A percentile compares a stretch with the other conserved stretches of the same genome.
phyloP scores from a whole-genome alignment of 2,329 filamentous ascomycete genomes.

The Ophiostoma fasciatum region DNA sequence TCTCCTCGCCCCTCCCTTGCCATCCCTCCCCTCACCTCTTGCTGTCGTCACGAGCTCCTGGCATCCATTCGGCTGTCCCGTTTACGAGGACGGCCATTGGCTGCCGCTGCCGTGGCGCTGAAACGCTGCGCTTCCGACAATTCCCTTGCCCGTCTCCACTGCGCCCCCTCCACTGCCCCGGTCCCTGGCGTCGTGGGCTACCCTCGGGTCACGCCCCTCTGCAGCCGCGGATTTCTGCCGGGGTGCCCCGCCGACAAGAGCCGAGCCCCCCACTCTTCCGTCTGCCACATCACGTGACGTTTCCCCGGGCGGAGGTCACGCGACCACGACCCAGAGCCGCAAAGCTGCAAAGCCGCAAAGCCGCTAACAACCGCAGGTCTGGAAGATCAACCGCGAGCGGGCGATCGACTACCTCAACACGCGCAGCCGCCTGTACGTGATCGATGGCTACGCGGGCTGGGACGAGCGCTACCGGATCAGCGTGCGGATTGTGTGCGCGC shows the following conservation, averaged over 20 bases:
- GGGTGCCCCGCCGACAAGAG: slow-evolving; percentile 8
- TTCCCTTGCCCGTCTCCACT: too few species aligned
- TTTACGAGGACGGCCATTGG: too few species aligned
- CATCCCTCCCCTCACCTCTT: too few species aligned
- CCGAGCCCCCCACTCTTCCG: slow-evolving; percentile 7
- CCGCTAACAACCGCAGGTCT: slow-evolving; percentile 52
- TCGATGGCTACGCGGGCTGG: slow-evolving; percentile 96
- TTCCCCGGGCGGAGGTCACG: too few species aligned
- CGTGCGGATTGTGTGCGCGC: slow-evolving; percentile 94
- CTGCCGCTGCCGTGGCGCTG: too few species aligned
- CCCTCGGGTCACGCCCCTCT: slow-evolving; percentile 3
- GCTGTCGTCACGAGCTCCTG: too few species aligned
- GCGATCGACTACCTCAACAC: slow-evolving; percentile 99
- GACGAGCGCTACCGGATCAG: slow-evolving; percentile 96
- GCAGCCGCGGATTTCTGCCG: slow-evolving; percentile 1
- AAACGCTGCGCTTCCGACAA: slow-evolving; percentile 9
- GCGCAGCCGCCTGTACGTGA: slow-evolving; percentile 93
- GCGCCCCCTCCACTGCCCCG: slow-evolving; percentile 5
- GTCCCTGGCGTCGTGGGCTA: slow-evolving; percentile 8
- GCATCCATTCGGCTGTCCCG: too few species aligned
- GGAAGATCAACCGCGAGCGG: slow-evolving; percentile 98
- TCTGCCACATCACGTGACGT: not conserved
- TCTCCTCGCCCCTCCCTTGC: not conserved
- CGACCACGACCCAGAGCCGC: too few species aligned
- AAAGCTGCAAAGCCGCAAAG: too few species aligned